phyloP scores from a whole-genome alignment of 257 asterid genomes.

The Apocynum venetum region DNA sequence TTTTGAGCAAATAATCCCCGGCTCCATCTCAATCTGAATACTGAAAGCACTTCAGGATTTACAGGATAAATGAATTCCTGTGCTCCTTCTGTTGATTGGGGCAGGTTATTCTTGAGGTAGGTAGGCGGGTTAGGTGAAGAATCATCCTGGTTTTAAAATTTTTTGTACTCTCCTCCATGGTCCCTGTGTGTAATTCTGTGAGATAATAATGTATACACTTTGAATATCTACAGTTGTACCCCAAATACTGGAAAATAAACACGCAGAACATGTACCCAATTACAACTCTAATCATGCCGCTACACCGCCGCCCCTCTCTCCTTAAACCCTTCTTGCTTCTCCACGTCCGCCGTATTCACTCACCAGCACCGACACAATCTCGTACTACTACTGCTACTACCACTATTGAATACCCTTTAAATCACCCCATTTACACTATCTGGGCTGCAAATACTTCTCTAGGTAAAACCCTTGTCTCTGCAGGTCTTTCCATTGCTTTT shows the following conservation, averaged over 20 bases:
- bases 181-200: too few relatives aligned
- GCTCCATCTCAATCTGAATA: background rate
- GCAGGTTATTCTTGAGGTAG: background rate
- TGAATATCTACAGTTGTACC: background rate
- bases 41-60: background rate
- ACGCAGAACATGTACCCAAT: conserved; percentile 26
- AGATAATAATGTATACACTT: background rate
- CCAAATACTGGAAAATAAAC: background rate
- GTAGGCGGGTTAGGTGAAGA: background rate
- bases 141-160: background rate
- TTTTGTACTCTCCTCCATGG: background rate
- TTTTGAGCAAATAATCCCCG: background rate
- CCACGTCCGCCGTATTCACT: conserved; percentile 16
- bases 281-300: conserved; percentile 18
- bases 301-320: conserved; percentile 19
- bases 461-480: conserved; percentile 95
- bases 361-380: conserved; percentile 28
- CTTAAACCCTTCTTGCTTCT: conserved; percentile 27
- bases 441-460: conserved; percentile 96
- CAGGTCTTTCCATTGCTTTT: conserved; percentile 90
- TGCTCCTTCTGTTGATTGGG: background rate
- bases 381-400: conserved; percentile 17
- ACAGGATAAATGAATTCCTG: background rate
- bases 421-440: conserved; percentile 81
- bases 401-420: conserved; percentile 55